Percentiles rank a stretch among this genome's conserved stretches.
Conservation (phyloP, 129 eudicot species). For the Cynara cardunculus region DNA sequence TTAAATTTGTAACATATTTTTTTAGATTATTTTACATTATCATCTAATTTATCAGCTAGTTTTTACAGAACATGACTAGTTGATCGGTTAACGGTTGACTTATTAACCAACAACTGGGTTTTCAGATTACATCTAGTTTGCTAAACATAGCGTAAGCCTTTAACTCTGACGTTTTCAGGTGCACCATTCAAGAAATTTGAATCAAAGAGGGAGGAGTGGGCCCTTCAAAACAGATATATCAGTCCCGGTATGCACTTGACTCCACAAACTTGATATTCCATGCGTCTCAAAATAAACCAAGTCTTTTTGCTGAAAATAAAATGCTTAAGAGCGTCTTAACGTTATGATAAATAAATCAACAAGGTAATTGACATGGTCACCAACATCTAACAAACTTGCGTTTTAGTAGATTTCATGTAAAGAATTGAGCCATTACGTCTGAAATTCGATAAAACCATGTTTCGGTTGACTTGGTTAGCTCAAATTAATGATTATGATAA, state of each 20-base stretch:
- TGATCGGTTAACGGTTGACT: neutral
- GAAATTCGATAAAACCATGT: neutral
- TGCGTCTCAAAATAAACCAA: neutral
- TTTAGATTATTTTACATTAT: neutral
- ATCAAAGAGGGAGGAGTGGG: conserved; percentile 52
- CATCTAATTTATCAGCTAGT: neutral
- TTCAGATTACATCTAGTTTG: neutral
- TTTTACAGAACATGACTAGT: neutral
- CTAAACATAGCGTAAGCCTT: neutral
- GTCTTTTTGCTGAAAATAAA: neutral
- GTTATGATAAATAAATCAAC: neutral
- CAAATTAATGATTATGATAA: too few species aligned
- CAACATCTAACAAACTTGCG: neutral
- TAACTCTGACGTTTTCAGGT: neutral
- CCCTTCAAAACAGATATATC: conserved; percentile 57
- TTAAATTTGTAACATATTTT: too few species aligned
- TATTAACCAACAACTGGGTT: neutral
- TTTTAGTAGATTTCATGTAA: neutral
- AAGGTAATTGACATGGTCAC: neutral
- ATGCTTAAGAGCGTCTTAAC: neutral
- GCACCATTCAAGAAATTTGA: conserved; percentile 20
- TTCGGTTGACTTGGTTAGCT: neutral
- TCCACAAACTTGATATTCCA: neutral
- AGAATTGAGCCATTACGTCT: neutral
- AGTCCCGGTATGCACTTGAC: conserved; percentile 47